Percentiles rank a stretch among this genome's conserved stretches.
Evolutionary conservation across 805 yeast genomes (phyloP).

Genomic region (Teunomyces aglyptinius): DNA sequence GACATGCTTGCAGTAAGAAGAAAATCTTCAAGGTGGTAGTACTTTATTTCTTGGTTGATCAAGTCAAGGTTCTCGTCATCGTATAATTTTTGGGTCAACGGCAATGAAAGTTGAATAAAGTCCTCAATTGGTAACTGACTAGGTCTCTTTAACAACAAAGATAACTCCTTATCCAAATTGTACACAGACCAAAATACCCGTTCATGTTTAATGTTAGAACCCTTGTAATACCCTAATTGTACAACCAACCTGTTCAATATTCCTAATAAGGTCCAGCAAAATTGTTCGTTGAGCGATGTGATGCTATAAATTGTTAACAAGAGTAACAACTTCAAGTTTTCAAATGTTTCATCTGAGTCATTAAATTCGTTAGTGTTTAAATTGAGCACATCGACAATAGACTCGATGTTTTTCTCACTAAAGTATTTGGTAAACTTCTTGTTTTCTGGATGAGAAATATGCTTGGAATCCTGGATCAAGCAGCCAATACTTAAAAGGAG

Average conservation of each 20-base stretch:
- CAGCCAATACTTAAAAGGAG: constrained; percentile 40
- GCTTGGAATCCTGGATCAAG: constrained; percentile 30
- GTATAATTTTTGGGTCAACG: constrained; percentile 13
- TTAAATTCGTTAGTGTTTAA: constrained; percentile 18
- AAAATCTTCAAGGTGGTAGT: constrained; percentile 24
- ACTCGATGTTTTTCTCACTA: constrained; percentile 29
- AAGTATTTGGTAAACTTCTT: constrained; percentile 27
- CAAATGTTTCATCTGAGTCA: constrained; percentile 21
- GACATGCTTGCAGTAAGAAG: constrained; percentile 16
- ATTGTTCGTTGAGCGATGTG: constrained; percentile 24
- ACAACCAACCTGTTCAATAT: constrained; percentile 29
- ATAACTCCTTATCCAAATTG: constrained; percentile 39
- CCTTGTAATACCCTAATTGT: constrained; percentile 19
- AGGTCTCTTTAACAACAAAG: constrained; percentile 33
- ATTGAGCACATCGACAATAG: constrained; percentile 33
- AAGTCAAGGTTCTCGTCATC: constrained; percentile 24
- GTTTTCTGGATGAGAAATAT: constrained; percentile 13
- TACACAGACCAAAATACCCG: constrained; percentile 37
- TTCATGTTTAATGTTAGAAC: constrained; percentile 6
- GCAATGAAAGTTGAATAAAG: constrained; percentile 17
- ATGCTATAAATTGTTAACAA: constrained; percentile 32
- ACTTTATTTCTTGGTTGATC: constrained; percentile 22
- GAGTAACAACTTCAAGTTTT: constrained; percentile 29
- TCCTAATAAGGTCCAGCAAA: constrained; percentile 36
- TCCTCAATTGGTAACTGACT: constrained; percentile 30